Evolutionary conservation across 768 basidiomycete species (phyloP).

Genomic region (Trametes cubensis): DNA sequence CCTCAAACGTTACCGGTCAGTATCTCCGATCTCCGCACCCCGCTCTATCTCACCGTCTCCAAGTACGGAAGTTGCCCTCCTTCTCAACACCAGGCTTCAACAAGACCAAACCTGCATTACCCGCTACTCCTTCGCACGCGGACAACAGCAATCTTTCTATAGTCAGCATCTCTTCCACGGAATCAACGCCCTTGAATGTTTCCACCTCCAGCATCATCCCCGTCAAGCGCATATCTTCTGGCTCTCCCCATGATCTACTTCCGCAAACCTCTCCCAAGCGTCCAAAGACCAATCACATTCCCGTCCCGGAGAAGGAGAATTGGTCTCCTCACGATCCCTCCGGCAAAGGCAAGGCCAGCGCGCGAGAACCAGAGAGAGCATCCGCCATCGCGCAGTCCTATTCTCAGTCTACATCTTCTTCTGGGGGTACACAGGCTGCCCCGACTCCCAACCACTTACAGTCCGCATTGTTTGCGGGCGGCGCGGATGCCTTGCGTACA

Average conservation of each 20-base stretch:
- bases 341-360: conserved; percentile 28
- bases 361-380: neutral
- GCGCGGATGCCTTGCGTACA: neutral
- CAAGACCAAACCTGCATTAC: conserved; percentile 30
- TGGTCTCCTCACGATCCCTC: neutral
- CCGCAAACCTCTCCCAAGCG: conserved; percentile 36
- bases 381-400: no score
- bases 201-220: conserved; percentile 25
- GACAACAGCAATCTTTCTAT: conserved; percentile 28
- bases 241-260: conserved; percentile 14
- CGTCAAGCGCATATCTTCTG: conserved; percentile 38
- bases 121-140: conserved; percentile 21
- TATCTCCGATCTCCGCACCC: neutral
- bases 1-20: conserved; percentile 15
- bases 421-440: neutral
- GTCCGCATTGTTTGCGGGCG: neutral
- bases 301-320: conserved; percentile 33
- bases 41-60: neutral
- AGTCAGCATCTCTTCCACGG: conserved; percentile 24
- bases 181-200: conserved; percentile 17
- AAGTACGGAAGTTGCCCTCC: conserved; percentile 36
- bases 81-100: conserved; percentile 51
- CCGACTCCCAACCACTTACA: neutral
- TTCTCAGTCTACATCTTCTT: no score
- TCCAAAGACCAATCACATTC: conserved; percentile 27